Evolutionary conservation across 192 early-diverging fungal species (phyloP).

Genomic region (Entomortierella lignicola): DNA sequence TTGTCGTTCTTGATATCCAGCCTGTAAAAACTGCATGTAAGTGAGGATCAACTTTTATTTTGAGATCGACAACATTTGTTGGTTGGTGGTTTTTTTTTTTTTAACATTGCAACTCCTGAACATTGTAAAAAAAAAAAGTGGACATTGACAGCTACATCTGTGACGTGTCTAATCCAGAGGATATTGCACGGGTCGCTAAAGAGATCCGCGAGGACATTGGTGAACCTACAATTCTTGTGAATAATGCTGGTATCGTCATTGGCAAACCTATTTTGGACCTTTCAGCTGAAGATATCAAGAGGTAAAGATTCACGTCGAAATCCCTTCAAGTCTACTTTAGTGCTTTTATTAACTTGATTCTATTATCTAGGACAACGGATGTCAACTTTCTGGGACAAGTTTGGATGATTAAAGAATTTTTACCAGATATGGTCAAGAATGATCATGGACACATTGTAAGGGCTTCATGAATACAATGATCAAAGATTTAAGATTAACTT

Average conservation of each 20-base stretch:
- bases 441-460: constrained; percentile 85
- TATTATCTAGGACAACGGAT: constrained; percentile 74
- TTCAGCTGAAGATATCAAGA: constrained; percentile 69
- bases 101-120: too few species aligned
- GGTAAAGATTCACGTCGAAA: neutral
- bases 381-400: constrained; percentile 83
- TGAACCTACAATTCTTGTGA: constrained; percentile 81
- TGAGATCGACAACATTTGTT: neutral
- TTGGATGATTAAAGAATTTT: constrained; percentile 78
- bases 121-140: constrained; percentile 46
- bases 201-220: constrained; percentile 65
- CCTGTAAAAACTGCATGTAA: constrained; percentile 50
- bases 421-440: constrained; percentile 78
- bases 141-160: constrained; percentile 64
- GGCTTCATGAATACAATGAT: neutral
- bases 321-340: too few species aligned
- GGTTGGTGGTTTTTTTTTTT: too few species aligned
- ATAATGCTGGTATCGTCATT: constrained; percentile 83
- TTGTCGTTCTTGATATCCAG: constrained; percentile 67
- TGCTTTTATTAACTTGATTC: too few species aligned
- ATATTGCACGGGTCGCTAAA: constrained; percentile 60
- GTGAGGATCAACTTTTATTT: neutral
- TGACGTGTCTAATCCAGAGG: constrained; percentile 65
- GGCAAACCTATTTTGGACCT: constrained; percentile 73
- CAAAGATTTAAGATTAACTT: too few species aligned